Evolutionary conservation across 257 asterid genomes (phyloP).

Genomic region (Solanum medicagineum): DNA sequence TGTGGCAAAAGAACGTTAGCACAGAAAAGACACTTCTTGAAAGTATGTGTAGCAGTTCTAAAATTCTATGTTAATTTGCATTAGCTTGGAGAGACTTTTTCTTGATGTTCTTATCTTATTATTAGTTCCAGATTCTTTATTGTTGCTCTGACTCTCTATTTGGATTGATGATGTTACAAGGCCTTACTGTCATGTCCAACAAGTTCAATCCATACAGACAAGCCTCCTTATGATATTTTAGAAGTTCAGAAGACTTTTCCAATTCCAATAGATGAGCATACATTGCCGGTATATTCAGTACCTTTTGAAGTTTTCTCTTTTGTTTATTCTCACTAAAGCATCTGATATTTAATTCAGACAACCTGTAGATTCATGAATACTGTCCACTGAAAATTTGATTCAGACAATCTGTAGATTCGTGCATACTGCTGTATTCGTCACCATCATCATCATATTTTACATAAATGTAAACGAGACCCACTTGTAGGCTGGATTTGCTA

Average conservation of each 20-base stretch:
- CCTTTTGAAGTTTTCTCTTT: background rate
- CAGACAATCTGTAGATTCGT: background rate
- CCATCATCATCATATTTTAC: background rate
- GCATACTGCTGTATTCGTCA: background rate
- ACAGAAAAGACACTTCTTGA: background rate
- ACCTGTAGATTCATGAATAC: background rate
- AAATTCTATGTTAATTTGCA: background rate
- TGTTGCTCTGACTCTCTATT: background rate
- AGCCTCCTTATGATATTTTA: conserved; percentile 34
- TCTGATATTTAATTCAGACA: background rate
- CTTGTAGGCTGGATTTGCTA: background rate
- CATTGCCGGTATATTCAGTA: conserved; percentile 22
- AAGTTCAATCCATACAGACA: conserved; percentile 55
- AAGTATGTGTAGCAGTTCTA: background rate
- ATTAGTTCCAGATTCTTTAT: background rate
- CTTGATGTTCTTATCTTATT: background rate
- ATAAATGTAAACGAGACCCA: background rate
- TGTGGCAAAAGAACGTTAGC: background rate
- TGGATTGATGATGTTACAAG: conserved; percentile 16
- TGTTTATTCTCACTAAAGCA: background rate
- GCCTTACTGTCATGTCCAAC: conserved; percentile 70
- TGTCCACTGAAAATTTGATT: background rate
- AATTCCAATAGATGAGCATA: conserved; percentile 35
- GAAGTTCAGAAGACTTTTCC: conserved; percentile 59
- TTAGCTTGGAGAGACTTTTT: background rate